Base-by-base conservation (phyloP, 2,329 filamentous ascomycete genomes). In the Penicillium sp. region DNA sequence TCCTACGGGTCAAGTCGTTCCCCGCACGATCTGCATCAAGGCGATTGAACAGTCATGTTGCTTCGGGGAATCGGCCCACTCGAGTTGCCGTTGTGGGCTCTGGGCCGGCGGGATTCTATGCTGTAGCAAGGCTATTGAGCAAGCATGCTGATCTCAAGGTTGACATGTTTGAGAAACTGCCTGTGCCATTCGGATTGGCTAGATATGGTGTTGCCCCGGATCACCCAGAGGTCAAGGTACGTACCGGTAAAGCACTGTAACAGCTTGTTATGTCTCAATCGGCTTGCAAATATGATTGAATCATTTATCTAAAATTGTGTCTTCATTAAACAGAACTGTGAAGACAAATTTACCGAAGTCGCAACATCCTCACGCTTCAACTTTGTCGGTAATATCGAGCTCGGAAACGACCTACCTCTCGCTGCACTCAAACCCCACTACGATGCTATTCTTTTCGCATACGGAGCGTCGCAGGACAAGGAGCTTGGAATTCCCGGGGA, bases 161-260 rank as follows among this genome's bases (percentile, higher is more conserved):
- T 22, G 93, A 98, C 75, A 98, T 99, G 93, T 99, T 96, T 71
- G 95, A 99, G 76, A 87, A 91, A 27, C 78, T 98, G 39, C 95
- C 95, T 0, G 92, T 96, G 4, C 95, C 95, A 0, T 99, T 91
- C 71, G 95, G 95, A 1, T 82, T 99, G 54, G 93, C 96, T 49
- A 84, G 95, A 54, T 96, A 95, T 70, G 95, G 95, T 9, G 95
- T 99, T 57, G 96, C 95, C n/a, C 95, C 95, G 5, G 95, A 99
- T 73, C 95, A 99, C 76, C 93, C 95, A 0, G 93, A 99, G 78
- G 95, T 99, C 65, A 99, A 99, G 86, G 91, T 95, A 78, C 58
- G 65, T 42, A 16, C 52, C 13, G n/a, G 19, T 10, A 37, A 19
- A 8, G 19, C 27, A 26, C 37, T 16, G 46, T 14, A 10, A 8